A percentile compares a stretch with the other conserved stretches of the same genome.
Conservation (phyloP, 257 asterid species). For the Misopates orontium region DNA sequence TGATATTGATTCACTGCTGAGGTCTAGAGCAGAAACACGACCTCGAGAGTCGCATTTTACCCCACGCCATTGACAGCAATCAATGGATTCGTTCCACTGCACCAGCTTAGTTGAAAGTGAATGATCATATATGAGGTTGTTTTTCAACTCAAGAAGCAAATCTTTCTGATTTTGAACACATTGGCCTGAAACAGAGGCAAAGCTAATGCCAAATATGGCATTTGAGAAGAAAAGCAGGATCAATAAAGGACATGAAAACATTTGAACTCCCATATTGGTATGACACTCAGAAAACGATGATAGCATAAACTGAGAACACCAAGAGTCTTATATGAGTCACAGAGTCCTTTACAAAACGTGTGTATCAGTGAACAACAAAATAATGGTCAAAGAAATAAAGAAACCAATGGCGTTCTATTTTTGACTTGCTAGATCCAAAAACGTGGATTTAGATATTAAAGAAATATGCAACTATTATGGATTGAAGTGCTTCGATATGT, state of each 20-base stretch:
- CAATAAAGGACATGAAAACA: slow-evolving; percentile 22
- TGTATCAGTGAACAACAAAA: too few species aligned
- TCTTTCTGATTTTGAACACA: slow-evolving; percentile 40
- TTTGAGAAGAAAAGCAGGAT: slow-evolving; percentile 17
- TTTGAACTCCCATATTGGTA: background rate
- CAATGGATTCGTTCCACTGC: slow-evolving; percentile 43
- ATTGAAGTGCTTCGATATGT: too few species aligned
- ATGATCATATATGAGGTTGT: slow-evolving; percentile 49
- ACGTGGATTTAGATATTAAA: too few species aligned
- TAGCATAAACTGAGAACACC: too few species aligned
- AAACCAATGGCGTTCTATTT: too few species aligned
- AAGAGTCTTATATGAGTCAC: too few species aligned
- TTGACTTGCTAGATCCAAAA: too few species aligned
- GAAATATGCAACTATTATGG: too few species aligned
- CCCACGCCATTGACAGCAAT: slow-evolving; percentile 59
- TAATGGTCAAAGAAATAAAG: too few species aligned
- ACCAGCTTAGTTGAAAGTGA: slow-evolving; percentile 49
- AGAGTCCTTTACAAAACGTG: too few species aligned
- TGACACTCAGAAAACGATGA: background rate
- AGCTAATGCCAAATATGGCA: background rate
- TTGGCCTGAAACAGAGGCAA: slow-evolving; percentile 35
- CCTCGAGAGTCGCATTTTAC: slow-evolving; percentile 44
- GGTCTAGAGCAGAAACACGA: slow-evolving; percentile 49
- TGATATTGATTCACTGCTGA: slow-evolving; percentile 45
- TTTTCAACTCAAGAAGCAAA: slow-evolving; percentile 42